A percentile compares a stretch with the other conserved stretches of the same genome.
Conservation (phyloP, 2,329 filamentous ascomycete genomes). For the Aspergillus clavatus region DNA sequence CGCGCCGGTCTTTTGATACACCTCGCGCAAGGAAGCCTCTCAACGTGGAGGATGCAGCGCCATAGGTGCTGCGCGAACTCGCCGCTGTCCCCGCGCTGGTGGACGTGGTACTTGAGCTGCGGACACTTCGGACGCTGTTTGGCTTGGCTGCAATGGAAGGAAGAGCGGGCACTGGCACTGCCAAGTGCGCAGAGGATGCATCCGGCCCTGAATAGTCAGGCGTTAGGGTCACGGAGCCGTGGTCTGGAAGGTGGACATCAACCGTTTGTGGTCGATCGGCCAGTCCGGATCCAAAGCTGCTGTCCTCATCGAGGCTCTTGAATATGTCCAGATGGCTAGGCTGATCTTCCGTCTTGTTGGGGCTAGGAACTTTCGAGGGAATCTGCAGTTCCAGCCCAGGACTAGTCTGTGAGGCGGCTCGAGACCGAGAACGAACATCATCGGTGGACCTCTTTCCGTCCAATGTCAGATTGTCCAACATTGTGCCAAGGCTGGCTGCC, state of each 20-base stretch:
- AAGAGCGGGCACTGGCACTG: slow-evolving; percentile 30
- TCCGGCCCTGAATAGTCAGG: slow-evolving; percentile 21
- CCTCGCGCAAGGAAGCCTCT: slow-evolving; percentile 31
- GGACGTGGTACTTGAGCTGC: slow-evolving; percentile 35
- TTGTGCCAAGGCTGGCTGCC: slow-evolving; percentile 34
- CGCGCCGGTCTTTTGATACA: slow-evolving; percentile 26
- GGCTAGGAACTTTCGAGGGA: not conserved
- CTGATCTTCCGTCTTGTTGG: slow-evolving; percentile 2
- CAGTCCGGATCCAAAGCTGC: slow-evolving; percentile 15
- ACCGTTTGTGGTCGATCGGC: slow-evolving; percentile 25
- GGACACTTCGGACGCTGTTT: slow-evolving; percentile 34
- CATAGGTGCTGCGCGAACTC: slow-evolving; percentile 33
- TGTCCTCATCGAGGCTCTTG: slow-evolving; percentile 15
- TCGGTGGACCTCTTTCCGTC: slow-evolving; percentile 29
- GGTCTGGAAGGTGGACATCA: slow-evolving; percentile 15
- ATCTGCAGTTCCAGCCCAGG: not conserved
- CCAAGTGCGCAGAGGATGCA: slow-evolving; percentile 22
- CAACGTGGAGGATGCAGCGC: slow-evolving; percentile 33
- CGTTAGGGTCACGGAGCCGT: slow-evolving; percentile 15
- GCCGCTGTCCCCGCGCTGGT: slow-evolving; percentile 28
- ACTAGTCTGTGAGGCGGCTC: slow-evolving; percentile 10
- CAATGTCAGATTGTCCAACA: slow-evolving; percentile 36
- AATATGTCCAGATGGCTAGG: slow-evolving; percentile 18
- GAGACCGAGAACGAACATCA: slow-evolving; percentile 21
- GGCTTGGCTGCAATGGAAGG: slow-evolving; percentile 24